Conservation (phyloP, 495 filamentous ascomycete genomes). For the Wilcoxina mikolae region DNA sequence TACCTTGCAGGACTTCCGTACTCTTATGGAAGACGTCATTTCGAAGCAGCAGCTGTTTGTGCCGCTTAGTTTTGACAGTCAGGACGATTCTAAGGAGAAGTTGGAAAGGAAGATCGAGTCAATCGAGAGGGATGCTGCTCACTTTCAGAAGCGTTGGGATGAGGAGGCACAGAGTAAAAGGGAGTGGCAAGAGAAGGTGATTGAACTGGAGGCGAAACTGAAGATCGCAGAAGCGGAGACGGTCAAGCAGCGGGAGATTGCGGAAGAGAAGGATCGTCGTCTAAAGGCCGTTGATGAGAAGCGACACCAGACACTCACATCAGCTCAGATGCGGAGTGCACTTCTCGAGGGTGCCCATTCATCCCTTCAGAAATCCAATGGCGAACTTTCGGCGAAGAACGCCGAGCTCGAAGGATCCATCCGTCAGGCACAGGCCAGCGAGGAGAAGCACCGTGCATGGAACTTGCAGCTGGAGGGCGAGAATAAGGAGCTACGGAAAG, state of each 20-base stretch:
- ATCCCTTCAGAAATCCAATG: conserved; percentile 25
- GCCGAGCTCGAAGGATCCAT: conserved; percentile 20
- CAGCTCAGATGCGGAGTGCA: conserved; percentile 26
- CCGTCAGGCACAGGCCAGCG: conserved; percentile 13
- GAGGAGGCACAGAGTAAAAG: conserved; percentile 20
- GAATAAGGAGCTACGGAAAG: conserved; percentile 39
- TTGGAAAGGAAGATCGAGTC: conserved; percentile 20
- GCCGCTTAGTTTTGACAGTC: conserved; percentile 8
- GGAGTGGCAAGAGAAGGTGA: conserved; percentile 18
- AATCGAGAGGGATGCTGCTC: background rate
- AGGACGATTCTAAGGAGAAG: conserved; percentile 18
- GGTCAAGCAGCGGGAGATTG: conserved; percentile 17
- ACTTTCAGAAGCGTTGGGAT: conserved; percentile 12
- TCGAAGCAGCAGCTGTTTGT: conserved; percentile 18
- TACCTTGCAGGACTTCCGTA: conserved; percentile 21
- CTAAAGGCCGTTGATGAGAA: conserved; percentile 27
- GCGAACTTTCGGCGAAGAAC: conserved; percentile 22
- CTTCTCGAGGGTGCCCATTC: conserved; percentile 27
- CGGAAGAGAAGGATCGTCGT: conserved; percentile 22
- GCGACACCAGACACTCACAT: conserved; percentile 21
- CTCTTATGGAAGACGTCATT: conserved; percentile 22
- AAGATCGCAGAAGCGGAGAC: conserved; percentile 26
- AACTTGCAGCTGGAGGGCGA: conserved; percentile 18
- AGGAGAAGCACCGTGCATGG: conserved; percentile 21
- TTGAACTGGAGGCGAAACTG: conserved; percentile 25